A percentile compares a stretch with the other conserved stretches of the same genome.
phyloP scores from a whole-genome alignment of 2,329 filamentous ascomycete genomes.

The Alternaria sp. region DNA sequence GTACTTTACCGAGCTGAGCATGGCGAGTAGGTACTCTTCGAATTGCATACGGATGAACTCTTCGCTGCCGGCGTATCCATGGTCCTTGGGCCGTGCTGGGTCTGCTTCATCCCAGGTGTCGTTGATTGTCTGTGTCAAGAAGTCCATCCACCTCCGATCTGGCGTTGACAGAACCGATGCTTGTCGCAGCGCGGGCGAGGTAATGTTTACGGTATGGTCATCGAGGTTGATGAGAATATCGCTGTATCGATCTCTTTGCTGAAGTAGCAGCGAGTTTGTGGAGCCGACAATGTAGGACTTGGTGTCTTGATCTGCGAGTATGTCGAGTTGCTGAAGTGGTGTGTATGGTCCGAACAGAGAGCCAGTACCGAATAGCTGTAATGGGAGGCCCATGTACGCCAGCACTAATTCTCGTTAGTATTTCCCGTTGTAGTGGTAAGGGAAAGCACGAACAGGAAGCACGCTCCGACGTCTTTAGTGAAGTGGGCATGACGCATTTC shows the following conservation, averaged over 20 bases:
- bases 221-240: constrained; percentile 97
- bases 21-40: constrained; percentile 90
- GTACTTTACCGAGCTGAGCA: constrained; percentile 90
- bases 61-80: constrained; percentile 94
- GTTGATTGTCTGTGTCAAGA: constrained; percentile 88
- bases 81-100: constrained; percentile 86
- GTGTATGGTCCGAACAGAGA: constrained; percentile 97
- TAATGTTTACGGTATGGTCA: constrained; percentile 83
- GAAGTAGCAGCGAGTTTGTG: constrained; percentile 90
- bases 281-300: constrained; percentile 98
- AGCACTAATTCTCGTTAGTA: constrained; percentile 65
- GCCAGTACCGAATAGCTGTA: constrained; percentile 96
- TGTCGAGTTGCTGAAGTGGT: constrained; percentile 91
- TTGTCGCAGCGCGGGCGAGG: constrained; percentile 76
- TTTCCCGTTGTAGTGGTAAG: background rate
- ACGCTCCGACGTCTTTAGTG: constrained; percentile 89
- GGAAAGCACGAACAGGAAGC: constrained; percentile 66
- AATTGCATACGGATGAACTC: constrained; percentile 98
- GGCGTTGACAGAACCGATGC: constrained; percentile 82
- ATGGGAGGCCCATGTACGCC: constrained; percentile 90
- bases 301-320: constrained; percentile 90
- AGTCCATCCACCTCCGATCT: constrained; percentile 96
- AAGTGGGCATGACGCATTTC: constrained; percentile 77
- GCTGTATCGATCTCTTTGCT: constrained; percentile 94
- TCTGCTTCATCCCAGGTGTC: constrained; percentile 96